Evolutionary conservation across 495 filamentous ascomycete species (phyloP).

Genomic region (Polyplosphaeria fusca): DNA sequence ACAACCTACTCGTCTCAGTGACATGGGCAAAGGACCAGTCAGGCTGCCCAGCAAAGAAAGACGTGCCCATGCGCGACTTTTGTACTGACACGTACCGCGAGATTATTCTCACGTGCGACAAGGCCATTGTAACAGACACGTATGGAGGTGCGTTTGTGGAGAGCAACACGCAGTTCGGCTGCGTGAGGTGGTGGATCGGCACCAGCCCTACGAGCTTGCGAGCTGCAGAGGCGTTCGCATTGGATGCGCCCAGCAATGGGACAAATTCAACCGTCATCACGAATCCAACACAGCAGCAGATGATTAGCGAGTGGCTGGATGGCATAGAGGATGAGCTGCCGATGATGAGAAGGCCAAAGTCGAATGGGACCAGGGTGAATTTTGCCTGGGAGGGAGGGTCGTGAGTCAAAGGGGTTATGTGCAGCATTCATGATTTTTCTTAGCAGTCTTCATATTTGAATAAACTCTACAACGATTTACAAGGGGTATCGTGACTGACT

Average conservation of each 20-base stretch:
- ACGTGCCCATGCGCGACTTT: background rate
- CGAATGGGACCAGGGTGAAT: background rate
- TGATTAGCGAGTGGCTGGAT: background rate
- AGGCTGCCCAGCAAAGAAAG: background rate
- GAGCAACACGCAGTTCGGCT: background rate
- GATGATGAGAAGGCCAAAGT: background rate
- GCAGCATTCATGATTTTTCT: no score
- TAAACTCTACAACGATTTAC: no score
- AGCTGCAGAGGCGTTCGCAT: background rate
- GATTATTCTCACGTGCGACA: background rate
- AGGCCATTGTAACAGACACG: background rate
- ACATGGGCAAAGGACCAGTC: background rate
- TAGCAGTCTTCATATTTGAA: no score
- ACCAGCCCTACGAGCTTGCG: background rate
- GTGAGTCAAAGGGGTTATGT: no score
- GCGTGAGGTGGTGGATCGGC: background rate
- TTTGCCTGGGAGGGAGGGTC: background rate
- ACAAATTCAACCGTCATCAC: background rate
- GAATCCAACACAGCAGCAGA: background rate
- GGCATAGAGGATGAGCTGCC: background rate
- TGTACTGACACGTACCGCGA: background rate
- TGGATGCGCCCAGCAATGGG: background rate
- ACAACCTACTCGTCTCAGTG: background rate
- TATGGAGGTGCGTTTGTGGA: background rate
- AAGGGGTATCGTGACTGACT: no score